Evolutionary conservation across 345 rosid genomes (phyloP).

Genomic region (Boechera retrofracta): DNA sequence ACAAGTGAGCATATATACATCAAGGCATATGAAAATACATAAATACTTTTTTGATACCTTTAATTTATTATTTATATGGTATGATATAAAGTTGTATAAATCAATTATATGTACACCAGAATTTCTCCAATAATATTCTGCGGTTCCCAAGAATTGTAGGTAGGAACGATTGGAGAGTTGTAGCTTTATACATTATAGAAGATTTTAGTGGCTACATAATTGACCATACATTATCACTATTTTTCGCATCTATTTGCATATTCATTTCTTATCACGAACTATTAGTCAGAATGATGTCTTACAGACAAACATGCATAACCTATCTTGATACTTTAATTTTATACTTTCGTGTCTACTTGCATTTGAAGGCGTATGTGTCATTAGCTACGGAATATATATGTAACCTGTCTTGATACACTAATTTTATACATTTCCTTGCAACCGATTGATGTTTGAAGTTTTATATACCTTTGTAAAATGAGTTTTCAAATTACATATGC

Average conservation of each 20-base stretch:
- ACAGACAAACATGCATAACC: background rate
- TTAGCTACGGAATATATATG: no score
- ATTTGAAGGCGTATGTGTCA: background rate
- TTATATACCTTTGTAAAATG: background rate
- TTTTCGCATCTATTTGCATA: background rate
- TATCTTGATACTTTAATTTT: background rate
- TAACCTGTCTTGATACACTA: background rate
- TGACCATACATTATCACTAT: background rate
- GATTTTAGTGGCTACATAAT: background rate
- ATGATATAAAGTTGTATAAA: background rate
- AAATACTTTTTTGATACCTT: background rate
- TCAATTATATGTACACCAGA: background rate
- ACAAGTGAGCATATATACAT: background rate
- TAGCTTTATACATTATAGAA: constrained; percentile 3
- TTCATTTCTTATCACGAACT: background rate
- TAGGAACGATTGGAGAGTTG: background rate
- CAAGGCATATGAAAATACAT: background rate
- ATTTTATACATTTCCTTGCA: background rate
- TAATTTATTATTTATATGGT: background rate
- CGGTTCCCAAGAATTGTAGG: constrained; percentile 4
- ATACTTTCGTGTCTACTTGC: background rate
- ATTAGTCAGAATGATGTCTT: background rate
- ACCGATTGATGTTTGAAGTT: background rate
- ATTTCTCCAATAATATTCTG: constrained; percentile 7
- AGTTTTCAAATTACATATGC: background rate